phyloP scores from a whole-genome alignment of 257 asterid species.

The Penstemon barbatus region DNA sequence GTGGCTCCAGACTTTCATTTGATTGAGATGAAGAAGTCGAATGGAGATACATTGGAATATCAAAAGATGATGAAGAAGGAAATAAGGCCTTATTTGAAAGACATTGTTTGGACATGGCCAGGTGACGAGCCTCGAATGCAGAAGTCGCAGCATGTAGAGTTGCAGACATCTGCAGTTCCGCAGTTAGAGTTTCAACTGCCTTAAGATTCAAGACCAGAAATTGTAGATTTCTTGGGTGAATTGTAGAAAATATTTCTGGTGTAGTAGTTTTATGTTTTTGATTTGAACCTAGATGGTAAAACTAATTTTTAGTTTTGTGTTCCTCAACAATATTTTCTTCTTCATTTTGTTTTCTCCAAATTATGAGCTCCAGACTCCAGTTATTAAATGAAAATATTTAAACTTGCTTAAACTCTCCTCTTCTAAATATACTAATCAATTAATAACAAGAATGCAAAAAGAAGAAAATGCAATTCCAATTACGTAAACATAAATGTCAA shows the following conservation, averaged over 20 bases:
- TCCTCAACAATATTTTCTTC: too few species aligned
- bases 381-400: too few species aligned
- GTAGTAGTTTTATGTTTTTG: too few species aligned
- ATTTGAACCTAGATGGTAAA: too few species aligned
- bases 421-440: too few species aligned
- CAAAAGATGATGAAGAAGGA: conserved; percentile 59
- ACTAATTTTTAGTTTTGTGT: too few species aligned
- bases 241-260: background rate
- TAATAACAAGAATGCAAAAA: too few species aligned
- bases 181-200: conserved; percentile 21
- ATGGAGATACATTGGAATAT: conserved; percentile 75
- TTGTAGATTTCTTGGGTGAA: background rate
- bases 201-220: conserved; percentile 12
- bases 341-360: too few species aligned
- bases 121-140: conserved; percentile 41
- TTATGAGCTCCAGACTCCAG: too few species aligned
- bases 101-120: conserved; percentile 83
- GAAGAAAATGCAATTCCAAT: too few species aligned
- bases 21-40: conserved; percentile 66
- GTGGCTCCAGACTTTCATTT: conserved; percentile 55
- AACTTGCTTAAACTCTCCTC: too few species aligned
- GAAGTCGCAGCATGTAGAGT: conserved; percentile 26
- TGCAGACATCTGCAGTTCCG: conserved; percentile 10
- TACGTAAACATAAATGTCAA: too few species aligned
- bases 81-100: conserved; percentile 59